Conservation (phyloP, 108 stramenopile genomes). For the Skeletonema costatum region DNA sequence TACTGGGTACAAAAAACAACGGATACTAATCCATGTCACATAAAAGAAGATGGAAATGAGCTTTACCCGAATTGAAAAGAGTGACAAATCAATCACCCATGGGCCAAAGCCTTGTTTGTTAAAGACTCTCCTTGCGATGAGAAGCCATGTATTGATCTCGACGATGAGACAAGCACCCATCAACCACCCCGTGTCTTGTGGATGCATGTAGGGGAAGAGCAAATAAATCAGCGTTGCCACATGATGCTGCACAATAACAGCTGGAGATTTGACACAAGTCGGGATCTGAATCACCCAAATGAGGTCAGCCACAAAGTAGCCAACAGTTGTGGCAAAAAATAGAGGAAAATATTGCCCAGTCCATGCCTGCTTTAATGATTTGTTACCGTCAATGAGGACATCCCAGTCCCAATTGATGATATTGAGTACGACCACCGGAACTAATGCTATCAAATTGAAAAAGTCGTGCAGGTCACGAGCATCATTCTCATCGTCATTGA, state of each 20-base stretch:
- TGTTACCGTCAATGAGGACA: slow-evolving; percentile 47
- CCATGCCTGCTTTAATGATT: slow-evolving; percentile 67
- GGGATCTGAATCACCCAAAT: slow-evolving; percentile 72
- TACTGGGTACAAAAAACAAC: slow-evolving; percentile 67
- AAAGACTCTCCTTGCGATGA: slow-evolving; percentile 89
- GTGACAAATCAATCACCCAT: slow-evolving; percentile 78
- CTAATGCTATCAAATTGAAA: slow-evolving; percentile 82
- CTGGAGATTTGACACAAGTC: slow-evolving; percentile 68
- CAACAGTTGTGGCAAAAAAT: slow-evolving; percentile 60
- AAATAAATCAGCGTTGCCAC: slow-evolving; percentile 78
- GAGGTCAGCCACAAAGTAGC: slow-evolving; percentile 76
- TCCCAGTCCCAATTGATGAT: slow-evolving; percentile 91
- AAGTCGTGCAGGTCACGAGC: slow-evolving; percentile 83
- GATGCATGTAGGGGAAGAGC: slow-evolving; percentile 57
- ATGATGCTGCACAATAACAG: slow-evolving; percentile 86
- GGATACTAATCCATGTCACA: slow-evolving; percentile 73
- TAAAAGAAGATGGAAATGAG: slow-evolving; percentile 80
- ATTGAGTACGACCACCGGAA: slow-evolving; percentile 82
- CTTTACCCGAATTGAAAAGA: slow-evolving; percentile 80
- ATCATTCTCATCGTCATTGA: slow-evolving; percentile 66
- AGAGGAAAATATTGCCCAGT: slow-evolving; percentile 79
- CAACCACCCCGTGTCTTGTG: slow-evolving; percentile 62
- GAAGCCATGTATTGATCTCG: slow-evolving; percentile 91
- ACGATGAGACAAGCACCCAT: slow-evolving; percentile 88
- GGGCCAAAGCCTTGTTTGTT: slow-evolving; percentile 86